phyloP scores from a whole-genome alignment of 441 rosid species.

The Sinapis alba region DNA sequence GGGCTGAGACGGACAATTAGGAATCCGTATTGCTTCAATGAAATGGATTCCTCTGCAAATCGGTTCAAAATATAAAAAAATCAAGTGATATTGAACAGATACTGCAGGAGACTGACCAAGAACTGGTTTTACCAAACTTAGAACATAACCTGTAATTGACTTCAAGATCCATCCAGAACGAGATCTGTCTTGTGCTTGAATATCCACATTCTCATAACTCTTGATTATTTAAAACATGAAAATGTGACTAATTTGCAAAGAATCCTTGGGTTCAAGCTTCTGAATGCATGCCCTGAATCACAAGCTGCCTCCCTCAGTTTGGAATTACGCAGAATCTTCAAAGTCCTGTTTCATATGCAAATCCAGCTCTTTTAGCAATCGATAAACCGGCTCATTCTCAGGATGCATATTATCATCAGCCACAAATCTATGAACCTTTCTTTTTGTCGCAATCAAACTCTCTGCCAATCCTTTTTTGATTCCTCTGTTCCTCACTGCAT shows the following conservation, averaged over 20 bases:
- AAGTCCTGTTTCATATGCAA: constrained; percentile 40
- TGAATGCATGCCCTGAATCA: constrained; percentile 19
- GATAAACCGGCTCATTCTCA: constrained; percentile 39
- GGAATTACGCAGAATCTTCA: constrained; percentile 19
- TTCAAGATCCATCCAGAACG: neutral
- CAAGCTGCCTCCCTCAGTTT: constrained; percentile 18
- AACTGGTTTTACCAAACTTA: constrained; percentile 11
- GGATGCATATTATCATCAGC: constrained; percentile 49
- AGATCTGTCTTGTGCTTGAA: neutral
- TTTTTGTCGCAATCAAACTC: constrained; percentile 47
- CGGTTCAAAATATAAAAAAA: neutral
- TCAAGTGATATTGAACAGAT: neutral
- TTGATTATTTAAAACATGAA: neutral
- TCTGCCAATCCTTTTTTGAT: constrained; percentile 47
- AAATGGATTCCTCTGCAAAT: neutral
- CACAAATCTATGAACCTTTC: constrained; percentile 47
- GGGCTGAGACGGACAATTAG: neutral
- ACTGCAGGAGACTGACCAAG: neutral
- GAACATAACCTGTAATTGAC: neutral
- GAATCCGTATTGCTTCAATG: neutral
- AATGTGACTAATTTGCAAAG: neutral
- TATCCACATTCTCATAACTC: neutral
- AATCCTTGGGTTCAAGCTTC: constrained; percentile 11
- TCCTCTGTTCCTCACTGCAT: constrained; percentile 45
- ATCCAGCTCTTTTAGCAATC: constrained; percentile 42